Base-by-base conservation (phyloP, 2,329 filamentous ascomycete species). In the Cyanodermella asteris region DNA sequence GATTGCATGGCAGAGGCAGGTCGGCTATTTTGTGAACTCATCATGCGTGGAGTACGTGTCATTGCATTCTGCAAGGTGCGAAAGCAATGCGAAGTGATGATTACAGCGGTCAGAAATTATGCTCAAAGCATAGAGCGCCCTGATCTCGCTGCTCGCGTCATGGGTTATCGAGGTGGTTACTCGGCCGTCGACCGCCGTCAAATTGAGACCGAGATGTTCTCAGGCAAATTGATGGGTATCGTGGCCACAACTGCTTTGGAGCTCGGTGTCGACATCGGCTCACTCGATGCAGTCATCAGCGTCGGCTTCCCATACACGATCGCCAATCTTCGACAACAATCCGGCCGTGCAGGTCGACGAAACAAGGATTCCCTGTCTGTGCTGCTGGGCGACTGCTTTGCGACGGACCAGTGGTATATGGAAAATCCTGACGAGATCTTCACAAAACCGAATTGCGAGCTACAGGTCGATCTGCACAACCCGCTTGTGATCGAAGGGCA, bases 361-460 rank as follows among this genome's bases (percentile, higher is more conserved):
- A 93, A 93, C 43, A 90, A 78, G 41, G 87, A 97, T 45, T 91
- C 82, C 0, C 56, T 97, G 3, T 90, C 81, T 0, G 68, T 97
- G 3, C 55, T 97, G 1, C 67, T 97, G 1, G 87, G 82, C 3
- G 82, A 93, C 41, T 70, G 70, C 34, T 91, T 87, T 36, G 71
- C 82, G 3, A 80, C 78, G 0, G 87, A 97, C 43, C 87, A 97
- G 43, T 71, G 90, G 43, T 97, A 90, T 47, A 97, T 97, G 87
- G 69, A 77, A 32, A 91, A 94, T 34, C 87, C 87, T 0, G 73
- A 87, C 32, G 80, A 91, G 45, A 72, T 97, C 13, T 61, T 94
- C 47, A 87, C 76, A 0, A 78, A 78, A 38, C 81, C 82, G 0
- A 91, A 93, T 35, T 76, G 72, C 35, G 75, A 80, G 44, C 55